Evolutionary conservation across 495 filamentous ascomycete species (phyloP).

Genomic region (Aspergillus biplanus): DNA sequence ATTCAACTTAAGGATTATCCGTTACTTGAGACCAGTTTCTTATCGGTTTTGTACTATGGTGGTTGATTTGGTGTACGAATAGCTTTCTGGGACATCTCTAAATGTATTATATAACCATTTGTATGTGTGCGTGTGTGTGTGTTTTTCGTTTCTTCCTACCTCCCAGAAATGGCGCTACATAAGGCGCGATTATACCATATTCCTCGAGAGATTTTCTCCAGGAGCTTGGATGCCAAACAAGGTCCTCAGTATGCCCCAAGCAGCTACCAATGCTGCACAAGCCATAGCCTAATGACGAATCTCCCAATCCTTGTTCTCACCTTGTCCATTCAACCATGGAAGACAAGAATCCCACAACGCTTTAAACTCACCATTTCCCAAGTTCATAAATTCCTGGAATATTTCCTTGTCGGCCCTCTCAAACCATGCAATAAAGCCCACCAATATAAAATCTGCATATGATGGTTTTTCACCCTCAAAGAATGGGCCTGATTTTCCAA

Average conservation of each 20-base stretch:
- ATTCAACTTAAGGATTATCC: slow-evolving; percentile 17
- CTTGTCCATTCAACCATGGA: slow-evolving; percentile 28
- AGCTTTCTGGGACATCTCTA: slow-evolving; percentile 14
- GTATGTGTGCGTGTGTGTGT: slow-evolving; percentile 6
- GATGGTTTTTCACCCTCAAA: slow-evolving; percentile 26
- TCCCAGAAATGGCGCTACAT: slow-evolving; percentile 22
- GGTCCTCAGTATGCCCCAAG: background rate
- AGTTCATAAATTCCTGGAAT: slow-evolving; percentile 16
- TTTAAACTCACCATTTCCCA: slow-evolving; percentile 24
- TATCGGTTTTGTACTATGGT: slow-evolving; percentile 23
- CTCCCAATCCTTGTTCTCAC: slow-evolving; percentile 27
- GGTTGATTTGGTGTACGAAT: slow-evolving; percentile 9
- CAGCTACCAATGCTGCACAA: background rate
- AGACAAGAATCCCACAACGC: slow-evolving; percentile 24
- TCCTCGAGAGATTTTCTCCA: background rate
- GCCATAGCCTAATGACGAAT: slow-evolving; percentile 12
- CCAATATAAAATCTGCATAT: slow-evolving; percentile 29
- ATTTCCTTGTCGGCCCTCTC: slow-evolving; percentile 21
- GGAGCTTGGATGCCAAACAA: background rate
- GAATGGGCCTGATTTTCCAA: slow-evolving; percentile 27
- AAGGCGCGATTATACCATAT: slow-evolving; percentile 6
- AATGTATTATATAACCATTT: slow-evolving; percentile 29
- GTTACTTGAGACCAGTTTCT: slow-evolving; percentile 18
- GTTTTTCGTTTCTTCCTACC: slow-evolving; percentile 12
- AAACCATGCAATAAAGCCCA: slow-evolving; percentile 23